Evolutionary conservation across 352 stramenopile species (phyloP).

Genomic region (Phytophthora aleatoria): DNA sequence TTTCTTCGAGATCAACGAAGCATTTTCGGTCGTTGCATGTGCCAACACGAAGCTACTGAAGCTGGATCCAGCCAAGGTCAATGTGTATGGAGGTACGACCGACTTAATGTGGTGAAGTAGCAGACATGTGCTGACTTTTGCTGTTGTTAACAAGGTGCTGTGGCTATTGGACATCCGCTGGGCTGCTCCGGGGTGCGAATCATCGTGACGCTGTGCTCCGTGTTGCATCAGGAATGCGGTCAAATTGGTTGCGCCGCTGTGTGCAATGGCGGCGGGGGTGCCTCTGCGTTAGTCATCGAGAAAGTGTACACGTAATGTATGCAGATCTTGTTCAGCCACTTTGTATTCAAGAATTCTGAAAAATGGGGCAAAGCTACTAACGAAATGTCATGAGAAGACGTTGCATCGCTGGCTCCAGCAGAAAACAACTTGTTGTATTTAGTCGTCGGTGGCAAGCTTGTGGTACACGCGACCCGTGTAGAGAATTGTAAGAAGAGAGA

Average conservation of each 20-base stretch:
- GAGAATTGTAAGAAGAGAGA: constrained; percentile 61
- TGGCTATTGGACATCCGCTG: constrained; percentile 68
- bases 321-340: too few relatives aligned
- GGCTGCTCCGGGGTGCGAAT: constrained; percentile 88
- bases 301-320: constrained; percentile 21
- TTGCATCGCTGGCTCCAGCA: constrained; percentile 7
- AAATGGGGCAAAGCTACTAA: constrained; percentile 10
- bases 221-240: constrained; percentile 92
- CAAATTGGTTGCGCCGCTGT: constrained; percentile 93
- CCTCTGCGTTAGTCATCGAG: constrained; percentile 95
- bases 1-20: constrained; percentile 98
- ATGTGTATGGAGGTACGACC: constrained; percentile 92
- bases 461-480: constrained; percentile 77
- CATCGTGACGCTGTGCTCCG: constrained; percentile 91
- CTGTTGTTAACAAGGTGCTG: constrained; percentile 36
- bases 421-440: constrained; percentile 10
- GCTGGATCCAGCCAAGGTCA: constrained; percentile 89
- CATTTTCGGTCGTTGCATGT: constrained; percentile 95
- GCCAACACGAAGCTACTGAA: constrained; percentile 92
- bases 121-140: background rate
- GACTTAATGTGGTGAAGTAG: background rate
- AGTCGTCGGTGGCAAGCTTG: constrained; percentile 68
- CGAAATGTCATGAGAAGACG: constrained; percentile 7
- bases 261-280: constrained; percentile 97
- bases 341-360: constrained; percentile 23